These are phyloP conservation scores for Paramyrothecium sp. DNA, from an alignment of 2,329 filamentous ascomycete genomes.

Conservation along the genomic window DNA sequence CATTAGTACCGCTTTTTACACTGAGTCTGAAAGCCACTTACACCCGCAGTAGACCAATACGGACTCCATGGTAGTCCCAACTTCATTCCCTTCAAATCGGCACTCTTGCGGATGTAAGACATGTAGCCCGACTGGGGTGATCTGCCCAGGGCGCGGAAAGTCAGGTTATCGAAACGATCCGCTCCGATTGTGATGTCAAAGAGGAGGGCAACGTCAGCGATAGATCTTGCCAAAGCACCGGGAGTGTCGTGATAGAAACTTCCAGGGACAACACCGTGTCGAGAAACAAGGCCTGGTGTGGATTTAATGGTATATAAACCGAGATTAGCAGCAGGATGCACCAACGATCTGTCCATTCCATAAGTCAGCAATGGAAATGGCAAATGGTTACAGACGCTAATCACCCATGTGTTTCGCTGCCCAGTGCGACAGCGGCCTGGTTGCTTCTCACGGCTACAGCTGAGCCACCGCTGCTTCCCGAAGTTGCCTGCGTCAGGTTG, in stretches of 20 bases:
- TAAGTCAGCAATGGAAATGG: too few relatives aligned
- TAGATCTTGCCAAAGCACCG: conserved; percentile 3
- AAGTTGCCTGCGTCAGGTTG: conserved; percentile 7
- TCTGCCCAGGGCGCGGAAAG: neutral
- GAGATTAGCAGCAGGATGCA: conserved; percentile 4
- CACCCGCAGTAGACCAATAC: conserved; percentile 6
- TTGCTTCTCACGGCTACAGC: conserved; percentile 6
- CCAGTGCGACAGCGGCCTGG: conserved; percentile 6
- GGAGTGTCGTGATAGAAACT: conserved; percentile 7
- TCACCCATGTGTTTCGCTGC: conserved; percentile 9
- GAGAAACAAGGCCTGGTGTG: conserved; percentile 6
- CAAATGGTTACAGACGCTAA: too few relatives aligned
- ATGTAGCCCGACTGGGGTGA: conserved; percentile 3
- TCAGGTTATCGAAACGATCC: conserved; percentile 6
- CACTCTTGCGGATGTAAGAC: neutral
- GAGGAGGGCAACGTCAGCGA: conserved; percentile 3
- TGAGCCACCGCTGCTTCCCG: conserved; percentile 6
- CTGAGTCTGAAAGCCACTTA: too few relatives aligned
- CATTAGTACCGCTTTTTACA: too few relatives aligned
- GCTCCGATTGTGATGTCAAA: conserved; percentile 5
- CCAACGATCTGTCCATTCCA: conserved; percentile 3
- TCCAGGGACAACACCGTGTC: conserved; percentile 8
- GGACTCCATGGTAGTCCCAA: conserved; percentile 7
- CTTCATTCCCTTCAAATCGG: conserved; percentile 5
- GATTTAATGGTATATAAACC: conserved; percentile 6